Evolutionary conservation across 768 basidiomycete species (phyloP), one percentile per base, ranked within the genome.

Genomic region (Tylopilus rubrobrunneus): DNA sequence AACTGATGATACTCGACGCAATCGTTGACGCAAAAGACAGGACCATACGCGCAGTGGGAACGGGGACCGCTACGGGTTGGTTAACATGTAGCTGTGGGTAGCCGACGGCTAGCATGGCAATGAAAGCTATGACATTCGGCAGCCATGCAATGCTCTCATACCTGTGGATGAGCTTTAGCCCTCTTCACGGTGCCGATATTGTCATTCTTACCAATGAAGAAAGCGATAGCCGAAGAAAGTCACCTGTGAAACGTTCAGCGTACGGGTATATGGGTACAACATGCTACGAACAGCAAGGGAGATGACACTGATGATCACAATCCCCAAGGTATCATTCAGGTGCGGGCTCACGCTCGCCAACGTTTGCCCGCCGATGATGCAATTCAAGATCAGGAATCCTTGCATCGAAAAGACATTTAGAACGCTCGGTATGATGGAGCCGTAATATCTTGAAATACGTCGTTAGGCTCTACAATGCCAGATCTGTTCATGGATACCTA

Each of bases 131-230:
- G 15, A 87, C 63, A 23, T 86, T 79, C 0, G 91, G 91, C n/a
- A 92, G 71, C 89, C 90, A 92, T 0, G 84, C 79, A 6, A 87
- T 49, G 11, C 81, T 77, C 65, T 90, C 90, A 59, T 87, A 92
- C 85, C 87, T 75, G 73, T 47, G 19, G 10, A 10, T 48, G 45
- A 48, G 41, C 11, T 48, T 48, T n/a, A 51, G 39, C 25, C 23
- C 27, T n/a, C 19, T n/a, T 42, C 19, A 17, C 34, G 6, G 27
- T 4, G 19, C 42, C 28, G 27, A 40, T 7, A 2, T 11, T n/a
- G 33, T n/a, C 9, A 37, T 33, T 60, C 70, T 29, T 53, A 80
- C 83, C 78, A 75, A 55, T 81, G 73, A 74, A 92, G 57, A 71
- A 89, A 62, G 74, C 72, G 75, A 66, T 82, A 80, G 6, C 85